Evolutionary conservation across 2,329 filamentous ascomycete species (phyloP).

Genomic region (Alternaria viburni): DNA sequence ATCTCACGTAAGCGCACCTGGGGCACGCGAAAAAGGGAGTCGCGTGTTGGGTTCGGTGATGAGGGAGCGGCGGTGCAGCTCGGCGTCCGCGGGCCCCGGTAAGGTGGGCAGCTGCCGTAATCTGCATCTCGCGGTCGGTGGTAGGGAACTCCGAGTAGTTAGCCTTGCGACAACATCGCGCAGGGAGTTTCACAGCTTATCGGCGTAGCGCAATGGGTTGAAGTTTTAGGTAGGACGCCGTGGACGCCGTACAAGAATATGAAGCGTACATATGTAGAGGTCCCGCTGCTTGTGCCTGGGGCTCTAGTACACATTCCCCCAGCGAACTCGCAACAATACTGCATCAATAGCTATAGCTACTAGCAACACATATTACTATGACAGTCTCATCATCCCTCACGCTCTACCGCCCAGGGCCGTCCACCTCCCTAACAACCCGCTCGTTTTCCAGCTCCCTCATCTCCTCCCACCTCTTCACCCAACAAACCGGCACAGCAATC

Average conservation of each 20-base stretch:
- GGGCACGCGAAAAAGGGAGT: neutral
- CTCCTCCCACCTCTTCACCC: slow-evolving; percentile 19
- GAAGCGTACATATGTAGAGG: neutral
- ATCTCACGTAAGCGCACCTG: neutral
- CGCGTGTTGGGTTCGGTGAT: neutral
- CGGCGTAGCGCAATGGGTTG: slow-evolving; percentile 2
- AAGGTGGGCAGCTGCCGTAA: neutral
- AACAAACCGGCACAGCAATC: slow-evolving; percentile 33
- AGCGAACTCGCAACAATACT: neutral
- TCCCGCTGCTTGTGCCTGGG: neutral
- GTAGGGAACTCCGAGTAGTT: slow-evolving; percentile 10
- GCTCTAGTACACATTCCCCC: neutral
- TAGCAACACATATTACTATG: slow-evolving; percentile 15
- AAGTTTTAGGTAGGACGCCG: neutral
- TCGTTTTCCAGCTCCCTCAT: slow-evolving; percentile 16
- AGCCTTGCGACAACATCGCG: neutral
- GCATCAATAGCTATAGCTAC: neutral
- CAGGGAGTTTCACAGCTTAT: neutral
- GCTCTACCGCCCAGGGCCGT: slow-evolving; percentile 12
- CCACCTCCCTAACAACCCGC: slow-evolving; percentile 2
- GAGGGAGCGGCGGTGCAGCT: neutral
- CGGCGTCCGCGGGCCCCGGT: slow-evolving; percentile 6
- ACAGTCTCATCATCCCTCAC: slow-evolving; percentile 19
- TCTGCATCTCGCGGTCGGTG: slow-evolving; percentile 8
- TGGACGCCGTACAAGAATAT: neutral